These are phyloP conservation scores for Pyrenophora tritici-repentis DNA, from an alignment of 2,329 filamentous ascomycete genomes.

Conservation along the genomic window DNA sequence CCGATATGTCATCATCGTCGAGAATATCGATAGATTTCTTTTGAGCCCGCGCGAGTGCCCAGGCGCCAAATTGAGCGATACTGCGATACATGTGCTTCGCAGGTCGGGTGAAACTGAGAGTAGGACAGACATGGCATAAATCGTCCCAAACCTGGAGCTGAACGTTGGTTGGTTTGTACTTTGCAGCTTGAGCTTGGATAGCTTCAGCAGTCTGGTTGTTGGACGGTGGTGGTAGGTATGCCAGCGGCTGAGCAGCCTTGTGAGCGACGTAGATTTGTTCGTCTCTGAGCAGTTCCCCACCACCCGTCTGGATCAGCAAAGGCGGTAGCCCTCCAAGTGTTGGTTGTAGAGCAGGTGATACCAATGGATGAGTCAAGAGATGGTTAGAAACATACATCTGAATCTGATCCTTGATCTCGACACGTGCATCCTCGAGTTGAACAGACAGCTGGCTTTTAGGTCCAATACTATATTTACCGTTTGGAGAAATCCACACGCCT, in stretches of 20 bases:
- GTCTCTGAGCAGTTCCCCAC: conserved; percentile 86
- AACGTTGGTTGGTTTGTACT: conserved; percentile 83
- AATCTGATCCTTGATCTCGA: conserved; percentile 87
- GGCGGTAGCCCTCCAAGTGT: conserved; percentile 89
- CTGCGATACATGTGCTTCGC: conserved; percentile 96
- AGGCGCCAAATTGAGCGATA: conserved; percentile 90
- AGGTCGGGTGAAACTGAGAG: conserved; percentile 92
- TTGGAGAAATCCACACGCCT: conserved; percentile 31
- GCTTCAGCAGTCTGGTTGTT: conserved; percentile 56
- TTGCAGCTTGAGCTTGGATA: conserved; percentile 67
- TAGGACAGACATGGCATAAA: conserved; percentile 88
- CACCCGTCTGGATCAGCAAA: conserved; percentile 82
- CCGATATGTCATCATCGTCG: conserved; percentile 76
- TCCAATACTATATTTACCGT: conserved; percentile 47
- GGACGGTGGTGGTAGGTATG: conserved; percentile 67
- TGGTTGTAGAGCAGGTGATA: conserved; percentile 86
- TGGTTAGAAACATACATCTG: conserved; percentile 87
- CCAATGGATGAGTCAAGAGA: conserved; percentile 81
- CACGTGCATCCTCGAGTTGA: conserved; percentile 65
- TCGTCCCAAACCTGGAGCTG: conserved; percentile 97
- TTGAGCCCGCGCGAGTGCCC: conserved; percentile 84
- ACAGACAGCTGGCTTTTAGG: conserved; percentile 61
- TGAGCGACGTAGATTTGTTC: conserved; percentile 96
- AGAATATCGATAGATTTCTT: conserved; percentile 78
- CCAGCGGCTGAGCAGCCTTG: conserved; percentile 82